phyloP scores from a whole-genome alignment of 495 filamentous ascomycete genomes.

The Hypoxylon lienhwacheense region DNA sequence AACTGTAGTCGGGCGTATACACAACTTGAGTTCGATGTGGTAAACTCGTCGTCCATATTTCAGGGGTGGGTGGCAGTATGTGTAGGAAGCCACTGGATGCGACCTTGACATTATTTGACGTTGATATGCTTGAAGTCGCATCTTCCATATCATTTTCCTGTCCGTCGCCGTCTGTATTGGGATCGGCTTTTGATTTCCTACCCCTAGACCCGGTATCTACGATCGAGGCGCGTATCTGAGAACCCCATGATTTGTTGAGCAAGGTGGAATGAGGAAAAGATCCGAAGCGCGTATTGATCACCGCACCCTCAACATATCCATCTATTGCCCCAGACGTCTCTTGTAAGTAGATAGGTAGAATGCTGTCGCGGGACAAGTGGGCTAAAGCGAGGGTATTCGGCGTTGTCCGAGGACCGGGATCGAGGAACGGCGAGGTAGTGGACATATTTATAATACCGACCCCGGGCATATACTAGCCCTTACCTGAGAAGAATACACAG shows the following conservation, averaged over 20 bases:
- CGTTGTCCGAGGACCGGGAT: slow-evolving; percentile 59
- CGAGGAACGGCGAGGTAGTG: slow-evolving; percentile 67
- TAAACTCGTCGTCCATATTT: slow-evolving; percentile 86
- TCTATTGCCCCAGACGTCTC: slow-evolving; percentile 59
- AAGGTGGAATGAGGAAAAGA: slow-evolving; percentile 92
- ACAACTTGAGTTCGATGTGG: slow-evolving; percentile 97
- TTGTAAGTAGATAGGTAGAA: slow-evolving; percentile 71
- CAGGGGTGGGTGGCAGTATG: slow-evolving; percentile 85
- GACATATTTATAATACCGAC: slow-evolving; percentile 35
- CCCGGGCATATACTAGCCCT: background rate
- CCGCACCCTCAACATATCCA: slow-evolving; percentile 78
- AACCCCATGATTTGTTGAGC: slow-evolving; percentile 80
- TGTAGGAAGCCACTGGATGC: slow-evolving; percentile 87
- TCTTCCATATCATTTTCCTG: slow-evolving; percentile 35
- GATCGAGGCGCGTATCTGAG: slow-evolving; percentile 83
- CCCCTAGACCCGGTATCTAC: slow-evolving; percentile 86
- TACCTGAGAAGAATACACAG: background rate
- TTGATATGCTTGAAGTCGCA: slow-evolving; percentile 20
- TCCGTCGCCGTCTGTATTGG: slow-evolving; percentile 32
- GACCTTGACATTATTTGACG: slow-evolving; percentile 46
- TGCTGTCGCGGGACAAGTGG: slow-evolving; percentile 80
- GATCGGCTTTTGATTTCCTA: slow-evolving; percentile 57
- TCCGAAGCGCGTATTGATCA: slow-evolving; percentile 91
- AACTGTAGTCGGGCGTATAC: slow-evolving; percentile 97
- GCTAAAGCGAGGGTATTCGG: slow-evolving; percentile 70